phyloP scores from a whole-genome alignment of 371 early-diverging fungal species.

The Syncephalastrum contaminatum region DNA sequence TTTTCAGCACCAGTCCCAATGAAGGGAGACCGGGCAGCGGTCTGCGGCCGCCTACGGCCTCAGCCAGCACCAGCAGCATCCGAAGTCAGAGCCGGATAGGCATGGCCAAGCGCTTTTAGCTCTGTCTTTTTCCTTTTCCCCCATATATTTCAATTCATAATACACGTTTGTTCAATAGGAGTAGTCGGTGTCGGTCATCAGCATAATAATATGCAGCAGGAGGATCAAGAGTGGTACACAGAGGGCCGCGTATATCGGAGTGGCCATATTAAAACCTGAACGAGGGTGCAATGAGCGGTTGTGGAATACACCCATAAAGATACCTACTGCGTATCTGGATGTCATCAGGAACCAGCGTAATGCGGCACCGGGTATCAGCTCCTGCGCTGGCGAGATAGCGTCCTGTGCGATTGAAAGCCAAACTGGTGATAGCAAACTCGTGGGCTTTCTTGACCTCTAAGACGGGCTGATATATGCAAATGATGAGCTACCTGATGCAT shows the following conservation, averaged over 20 bases:
- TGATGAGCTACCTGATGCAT: conserved; percentile 4
- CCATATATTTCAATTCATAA: not conserved
- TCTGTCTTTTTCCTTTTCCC: not conserved
- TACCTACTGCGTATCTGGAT: conserved; percentile 15
- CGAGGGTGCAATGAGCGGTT: not conserved
- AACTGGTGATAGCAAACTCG: conserved; percentile 51
- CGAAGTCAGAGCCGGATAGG: conserved; percentile 16
- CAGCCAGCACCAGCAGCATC: conserved; percentile 6
- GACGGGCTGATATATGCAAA: conserved; percentile 19
- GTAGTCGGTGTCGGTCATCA: conserved; percentile 3
- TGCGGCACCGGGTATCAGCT: conserved; percentile 51
- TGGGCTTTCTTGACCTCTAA: conserved; percentile 47
- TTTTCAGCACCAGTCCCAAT: too few relatives aligned
- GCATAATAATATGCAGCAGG: conserved; percentile 26
- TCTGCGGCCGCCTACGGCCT: not conserved
- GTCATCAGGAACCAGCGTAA: conserved; percentile 42
- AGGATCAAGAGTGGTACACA: conserved; percentile 22
- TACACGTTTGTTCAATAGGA: not conserved
- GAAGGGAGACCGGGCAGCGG: not conserved
- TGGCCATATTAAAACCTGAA: conserved; percentile 8
- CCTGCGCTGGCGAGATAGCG: conserved; percentile 55
- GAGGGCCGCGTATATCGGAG: conserved; percentile 11
- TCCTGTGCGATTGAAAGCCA: conserved; percentile 49
- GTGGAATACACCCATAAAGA: not conserved
- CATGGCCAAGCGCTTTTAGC: conserved; percentile 8